Percentiles rank a stretch among this genome's conserved stretches.
Conservation (phyloP, 2,329 filamentous ascomycete species). For the Dryadomyces quercivorus region DNA sequence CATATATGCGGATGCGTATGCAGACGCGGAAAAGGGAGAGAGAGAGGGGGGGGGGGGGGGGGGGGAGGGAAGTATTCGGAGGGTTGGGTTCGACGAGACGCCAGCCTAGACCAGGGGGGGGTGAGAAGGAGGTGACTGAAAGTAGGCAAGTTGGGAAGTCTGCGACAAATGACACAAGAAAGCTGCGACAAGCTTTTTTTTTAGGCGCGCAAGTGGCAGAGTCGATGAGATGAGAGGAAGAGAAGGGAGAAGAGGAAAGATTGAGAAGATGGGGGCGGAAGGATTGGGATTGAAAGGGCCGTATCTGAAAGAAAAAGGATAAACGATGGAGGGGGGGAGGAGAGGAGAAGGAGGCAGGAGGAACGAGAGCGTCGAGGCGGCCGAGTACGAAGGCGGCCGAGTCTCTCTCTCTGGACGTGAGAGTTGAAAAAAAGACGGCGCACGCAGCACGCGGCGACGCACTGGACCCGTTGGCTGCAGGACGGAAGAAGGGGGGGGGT, state of each 20-base stretch:
- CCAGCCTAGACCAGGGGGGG: conserved; percentile 13
- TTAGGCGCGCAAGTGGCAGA: not conserved
- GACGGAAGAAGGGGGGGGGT: not conserved
- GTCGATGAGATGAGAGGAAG: not conserved
- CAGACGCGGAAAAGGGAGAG: not conserved
- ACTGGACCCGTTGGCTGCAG: not conserved
- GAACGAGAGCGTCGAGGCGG: not conserved
- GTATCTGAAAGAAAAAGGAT: not conserved
- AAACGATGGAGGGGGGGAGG: too few species aligned
- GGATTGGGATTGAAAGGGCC: not conserved
- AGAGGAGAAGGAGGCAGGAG: not conserved
- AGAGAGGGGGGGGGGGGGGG: not conserved
- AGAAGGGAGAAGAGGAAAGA: not conserved
- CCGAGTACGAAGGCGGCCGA: not conserved
- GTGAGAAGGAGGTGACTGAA: not conserved
- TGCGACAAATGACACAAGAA: conserved; percentile 19
- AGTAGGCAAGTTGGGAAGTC: conserved; percentile 21
- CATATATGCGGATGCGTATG: not conserved
- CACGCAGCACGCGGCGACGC: not conserved
- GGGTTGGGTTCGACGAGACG: not conserved
- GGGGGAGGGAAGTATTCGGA: not conserved
- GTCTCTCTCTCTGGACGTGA: not conserved
- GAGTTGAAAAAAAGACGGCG: not conserved
- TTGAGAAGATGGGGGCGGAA: not conserved
- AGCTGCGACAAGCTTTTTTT: conserved; percentile 3